These are phyloP conservation scores for Sicyos baderoa DNA, from an alignment of 306 rosid species.

Conservation along the genomic window DNA sequence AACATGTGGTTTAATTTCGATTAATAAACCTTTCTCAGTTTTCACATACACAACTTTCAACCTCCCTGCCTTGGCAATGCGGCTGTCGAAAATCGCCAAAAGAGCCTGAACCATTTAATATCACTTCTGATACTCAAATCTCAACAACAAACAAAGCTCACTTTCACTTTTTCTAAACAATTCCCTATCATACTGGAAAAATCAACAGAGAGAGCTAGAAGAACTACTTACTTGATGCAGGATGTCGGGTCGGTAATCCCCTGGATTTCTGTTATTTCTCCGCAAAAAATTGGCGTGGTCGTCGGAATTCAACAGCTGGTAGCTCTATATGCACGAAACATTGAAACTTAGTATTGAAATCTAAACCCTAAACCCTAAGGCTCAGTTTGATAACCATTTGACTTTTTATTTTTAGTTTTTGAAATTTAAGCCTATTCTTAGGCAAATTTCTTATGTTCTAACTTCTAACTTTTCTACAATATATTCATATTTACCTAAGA, in stretches of 20 bases:
- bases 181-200: not conserved
- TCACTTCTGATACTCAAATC: not conserved
- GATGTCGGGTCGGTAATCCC: conserved; percentile 74
- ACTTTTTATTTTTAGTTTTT: no score
- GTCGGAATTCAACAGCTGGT: conserved; percentile 74
- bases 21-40: conserved; percentile 68
- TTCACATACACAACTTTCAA: conserved; percentile 62
- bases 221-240: conserved; percentile 56
- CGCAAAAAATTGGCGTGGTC: conserved; percentile 62
- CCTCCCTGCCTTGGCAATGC: conserved; percentile 73
- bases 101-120: conserved; percentile 48
- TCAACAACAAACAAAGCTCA: conserved; percentile 5
- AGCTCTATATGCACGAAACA: conserved; percentile 35
- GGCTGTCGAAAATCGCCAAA: conserved; percentile 67
- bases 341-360: not conserved
- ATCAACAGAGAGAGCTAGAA: not conserved
- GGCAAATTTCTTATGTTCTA: no score
- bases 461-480: no score
- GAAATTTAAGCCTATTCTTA: no score
- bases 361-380: no score
- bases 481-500: no score
- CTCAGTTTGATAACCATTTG: no score
- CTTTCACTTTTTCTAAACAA: not conserved
- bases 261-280: conserved; percentile 58
- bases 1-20: conserved; percentile 70